Conservation (phyloP, 2,329 filamentous ascomycete genomes). For the Cladosporium sp. region DNA sequence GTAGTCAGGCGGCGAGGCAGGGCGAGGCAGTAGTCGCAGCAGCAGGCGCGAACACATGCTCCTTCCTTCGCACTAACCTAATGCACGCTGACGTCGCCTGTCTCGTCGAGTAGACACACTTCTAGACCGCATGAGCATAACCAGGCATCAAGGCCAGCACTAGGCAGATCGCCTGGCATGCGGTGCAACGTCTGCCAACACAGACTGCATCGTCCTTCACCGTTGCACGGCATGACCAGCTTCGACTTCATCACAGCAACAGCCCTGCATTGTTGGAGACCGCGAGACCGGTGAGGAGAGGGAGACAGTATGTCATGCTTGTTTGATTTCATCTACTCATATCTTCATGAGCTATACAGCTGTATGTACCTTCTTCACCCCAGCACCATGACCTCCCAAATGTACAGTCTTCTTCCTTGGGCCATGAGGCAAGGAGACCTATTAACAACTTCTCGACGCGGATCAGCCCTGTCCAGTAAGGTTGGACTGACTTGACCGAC, state of each 20-base stretch:
- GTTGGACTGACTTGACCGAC: too few species aligned
- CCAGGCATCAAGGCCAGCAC: background rate
- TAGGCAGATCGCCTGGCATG: background rate
- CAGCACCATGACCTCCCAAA: background rate
- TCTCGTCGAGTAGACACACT: background rate
- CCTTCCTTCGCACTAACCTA: background rate
- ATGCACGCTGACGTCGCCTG: background rate
- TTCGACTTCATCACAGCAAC: background rate
- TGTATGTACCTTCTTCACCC: background rate
- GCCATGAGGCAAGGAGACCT: background rate
- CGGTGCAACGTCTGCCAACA: background rate
- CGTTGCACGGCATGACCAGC: background rate
- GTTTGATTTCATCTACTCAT: background rate
- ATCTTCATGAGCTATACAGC: constrained; percentile 1
- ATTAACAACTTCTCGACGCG: background rate
- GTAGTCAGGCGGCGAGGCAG: constrained; percentile 1
- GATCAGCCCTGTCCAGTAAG: too few species aligned
- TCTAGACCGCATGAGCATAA: background rate
- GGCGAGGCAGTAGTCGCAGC: background rate
- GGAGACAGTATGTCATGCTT: background rate
- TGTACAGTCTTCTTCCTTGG: background rate
- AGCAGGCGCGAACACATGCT: constrained; percentile 1
- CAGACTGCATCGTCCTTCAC: background rate
- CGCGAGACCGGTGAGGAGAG: too few species aligned
- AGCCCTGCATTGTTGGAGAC: too few species aligned